These are phyloP conservation scores for Nigrospora osmanthi DNA, from an alignment of 2,329 filamentous ascomycete species.

Conservation along the genomic window DNA sequence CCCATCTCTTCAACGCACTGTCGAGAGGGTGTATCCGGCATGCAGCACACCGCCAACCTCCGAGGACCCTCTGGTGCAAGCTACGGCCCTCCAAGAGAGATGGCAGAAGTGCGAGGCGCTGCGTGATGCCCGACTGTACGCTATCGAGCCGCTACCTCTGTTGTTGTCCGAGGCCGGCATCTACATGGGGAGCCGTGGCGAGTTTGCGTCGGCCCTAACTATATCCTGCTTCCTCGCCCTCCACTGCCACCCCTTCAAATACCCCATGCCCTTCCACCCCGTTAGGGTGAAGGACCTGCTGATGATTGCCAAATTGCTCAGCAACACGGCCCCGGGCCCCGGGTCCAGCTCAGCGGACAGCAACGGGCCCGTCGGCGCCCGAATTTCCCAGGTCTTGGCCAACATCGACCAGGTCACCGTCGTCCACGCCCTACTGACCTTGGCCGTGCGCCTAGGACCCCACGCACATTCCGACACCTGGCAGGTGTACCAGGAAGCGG, in stretches of 20 bases:
- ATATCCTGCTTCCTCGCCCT: slow-evolving; percentile 39
- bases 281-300: slow-evolving; percentile 43
- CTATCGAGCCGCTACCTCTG: slow-evolving; percentile 39
- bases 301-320: slow-evolving; percentile 42
- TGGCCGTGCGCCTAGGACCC: slow-evolving; percentile 35
- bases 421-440: slow-evolving; percentile 42
- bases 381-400: slow-evolving; percentile 21
- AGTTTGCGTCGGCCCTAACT: slow-evolving; percentile 35
- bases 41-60: slow-evolving; percentile 12
- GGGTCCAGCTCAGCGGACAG: slow-evolving; percentile 11
- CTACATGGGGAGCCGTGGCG: slow-evolving; percentile 32
- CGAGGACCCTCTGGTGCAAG: slow-evolving; percentile 4
- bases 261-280: slow-evolving; percentile 40
- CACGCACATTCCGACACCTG: slow-evolving; percentile 36
- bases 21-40: slow-evolving; percentile 22
- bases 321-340: slow-evolving; percentile 34
- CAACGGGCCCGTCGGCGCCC: slow-evolving; percentile 1
- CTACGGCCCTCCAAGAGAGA: slow-evolving; percentile 19
- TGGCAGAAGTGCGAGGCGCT: slow-evolving; percentile 32
- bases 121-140: slow-evolving; percentile 31
- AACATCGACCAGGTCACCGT: slow-evolving; percentile 44
- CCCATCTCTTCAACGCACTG: slow-evolving; percentile 6
- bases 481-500: slow-evolving; percentile 34
- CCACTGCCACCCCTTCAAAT: slow-evolving; percentile 40
- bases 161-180: slow-evolving; percentile 36